phyloP scores from a whole-genome alignment of 23 red algal species.

The Agarophyton chilense region DNA sequence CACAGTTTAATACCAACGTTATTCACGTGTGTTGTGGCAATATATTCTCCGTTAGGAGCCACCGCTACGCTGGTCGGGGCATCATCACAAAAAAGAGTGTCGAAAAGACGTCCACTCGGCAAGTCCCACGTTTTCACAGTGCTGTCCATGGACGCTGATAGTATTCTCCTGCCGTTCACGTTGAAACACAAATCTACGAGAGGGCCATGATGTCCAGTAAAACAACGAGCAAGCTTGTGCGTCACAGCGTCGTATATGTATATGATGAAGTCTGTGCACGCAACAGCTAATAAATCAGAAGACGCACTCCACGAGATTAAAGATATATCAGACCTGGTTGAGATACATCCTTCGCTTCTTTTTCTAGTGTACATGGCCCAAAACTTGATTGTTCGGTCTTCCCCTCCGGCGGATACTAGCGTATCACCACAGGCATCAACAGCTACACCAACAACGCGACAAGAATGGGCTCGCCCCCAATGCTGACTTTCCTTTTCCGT shows the following conservation, averaged over 20 bases:
- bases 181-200: constrained; percentile 87
- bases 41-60: constrained; percentile 85
- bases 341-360: not conserved
- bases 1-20: constrained; percentile 79
- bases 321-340: constrained; percentile 1
- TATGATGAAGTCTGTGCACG: constrained; percentile 76
- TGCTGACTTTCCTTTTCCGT: not conserved
- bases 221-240: constrained; percentile 63
- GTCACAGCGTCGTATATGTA: constrained; percentile 81
- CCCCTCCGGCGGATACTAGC: constrained; percentile 44
- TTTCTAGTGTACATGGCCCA: constrained; percentile 63
- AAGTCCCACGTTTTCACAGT: constrained; percentile 92
- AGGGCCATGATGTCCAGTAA: constrained; percentile 64
- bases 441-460: constrained; percentile 35
- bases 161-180: constrained; percentile 54
- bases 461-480: constrained; percentile 65
- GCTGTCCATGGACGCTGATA: constrained; percentile 86
- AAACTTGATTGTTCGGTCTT: constrained; percentile 69
- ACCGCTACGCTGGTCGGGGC: constrained; percentile 77
- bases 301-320: constrained; percentile 69
- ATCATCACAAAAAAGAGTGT: constrained; percentile 64
- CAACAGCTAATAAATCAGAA: constrained; percentile 85
- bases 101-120: constrained; percentile 70
- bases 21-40: constrained; percentile 82
- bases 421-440: constrained; percentile 74